These are phyloP conservation scores for Fusarium sp. DNA, from an alignment of 2,329 filamentous ascomycete genomes.

Conservation along the genomic window DNA sequence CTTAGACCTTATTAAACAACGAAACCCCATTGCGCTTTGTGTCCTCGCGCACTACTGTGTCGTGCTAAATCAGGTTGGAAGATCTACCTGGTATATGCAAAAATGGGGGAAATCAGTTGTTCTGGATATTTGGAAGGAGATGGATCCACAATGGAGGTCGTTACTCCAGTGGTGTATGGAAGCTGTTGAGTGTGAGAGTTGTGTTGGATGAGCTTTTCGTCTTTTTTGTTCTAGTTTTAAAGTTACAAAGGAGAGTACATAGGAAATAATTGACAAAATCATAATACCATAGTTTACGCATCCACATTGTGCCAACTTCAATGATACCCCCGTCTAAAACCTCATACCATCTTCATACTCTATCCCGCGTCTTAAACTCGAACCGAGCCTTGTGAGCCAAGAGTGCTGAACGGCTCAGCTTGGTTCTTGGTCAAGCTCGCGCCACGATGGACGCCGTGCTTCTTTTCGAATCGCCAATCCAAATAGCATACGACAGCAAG, in stretches of 20 bases:
- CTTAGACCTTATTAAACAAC: slow-evolving; percentile 29
- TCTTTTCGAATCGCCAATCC: slow-evolving; percentile 18
- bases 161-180: slow-evolving; percentile 31
- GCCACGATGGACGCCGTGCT: neutral
- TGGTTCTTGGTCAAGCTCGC: neutral
- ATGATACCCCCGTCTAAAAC: neutral
- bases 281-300: neutral
- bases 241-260: neutral
- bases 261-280: slow-evolving; percentile 46
- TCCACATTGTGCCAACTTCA: neutral
- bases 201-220: neutral
- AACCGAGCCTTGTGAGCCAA: neutral
- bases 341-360: neutral
- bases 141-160: slow-evolving; percentile 15
- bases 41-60: slow-evolving; percentile 36
- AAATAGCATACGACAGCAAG: slow-evolving; percentile 4
- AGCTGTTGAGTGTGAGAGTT: slow-evolving; percentile 6
- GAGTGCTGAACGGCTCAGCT: neutral
- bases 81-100: slow-evolving; percentile 26
- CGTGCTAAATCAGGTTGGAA: slow-evolving; percentile 20
- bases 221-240: neutral
- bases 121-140: slow-evolving; percentile 2
- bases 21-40: slow-evolving; percentile 25
- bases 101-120: slow-evolving; percentile 29
- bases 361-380: neutral